Evolutionary conservation across 139 green algal genomes (phyloP), one percentile per base, ranked within the genome.

Genomic region (Closterium sp.): DNA sequence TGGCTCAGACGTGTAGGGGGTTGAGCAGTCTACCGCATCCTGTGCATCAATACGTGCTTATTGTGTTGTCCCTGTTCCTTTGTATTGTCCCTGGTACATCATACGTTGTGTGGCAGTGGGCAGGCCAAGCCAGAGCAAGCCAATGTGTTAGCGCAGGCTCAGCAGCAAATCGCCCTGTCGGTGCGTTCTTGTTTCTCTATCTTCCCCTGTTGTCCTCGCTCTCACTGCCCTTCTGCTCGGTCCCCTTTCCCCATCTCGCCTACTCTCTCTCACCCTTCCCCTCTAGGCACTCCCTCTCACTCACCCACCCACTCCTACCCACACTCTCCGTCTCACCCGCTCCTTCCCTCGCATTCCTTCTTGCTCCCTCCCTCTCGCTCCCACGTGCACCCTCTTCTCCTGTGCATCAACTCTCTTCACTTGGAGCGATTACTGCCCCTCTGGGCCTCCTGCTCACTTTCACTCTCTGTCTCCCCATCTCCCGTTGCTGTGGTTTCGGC

Each of bases 111-210:
- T 10, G 19, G 84, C 84, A 88, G 84, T 88, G 84, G 84, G 9
- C 84, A 88, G 33, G 31, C 84, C 30, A 88, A 88, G 84, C 84
- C 84, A 12, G 84, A 88, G 30, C 30, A 88, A 28, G 84, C 84
- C 84, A 88, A 88, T 36, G 84, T 88, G 84, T 33, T 88, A 31
- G 84, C 84, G 84, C 84, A 88, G 84, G 84, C 84, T 32, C 84
- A 88, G 84, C 84, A 88, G 31, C 84, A 88, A 33, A 34, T 88
- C 21, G 84, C 84, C 31, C 12, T 86, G 55, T 76, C 55, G 38
- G 55, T 76, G 55, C 12, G 55, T 76, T 28, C 16, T 4, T 76
- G n/a, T n/a, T n/a, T n/a, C n/a, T n/a, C n/a, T n/a, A n/a, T n/a
- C n/a, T n/a, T n/a, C n/a, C n/a, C n/a, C 12, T 76, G 55, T 19